phyloP scores from a whole-genome alignment of 23 red algal species.

The Agarophyton chilense region DNA sequence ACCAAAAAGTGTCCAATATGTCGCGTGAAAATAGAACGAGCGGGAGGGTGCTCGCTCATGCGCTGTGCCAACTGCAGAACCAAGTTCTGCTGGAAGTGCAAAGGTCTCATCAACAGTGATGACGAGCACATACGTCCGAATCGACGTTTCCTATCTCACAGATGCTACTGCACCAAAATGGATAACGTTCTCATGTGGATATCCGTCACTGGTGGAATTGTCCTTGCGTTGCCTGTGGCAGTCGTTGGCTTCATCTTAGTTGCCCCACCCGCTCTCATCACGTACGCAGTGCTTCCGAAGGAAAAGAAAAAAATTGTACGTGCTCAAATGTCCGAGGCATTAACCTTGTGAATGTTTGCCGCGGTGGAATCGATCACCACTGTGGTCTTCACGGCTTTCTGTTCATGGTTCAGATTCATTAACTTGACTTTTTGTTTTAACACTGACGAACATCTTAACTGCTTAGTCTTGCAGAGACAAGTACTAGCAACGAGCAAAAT shows the following conservation, averaged over 20 bases:
- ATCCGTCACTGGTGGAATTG: slow-evolving; percentile 18
- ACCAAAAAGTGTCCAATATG: no score
- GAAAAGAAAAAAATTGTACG: slow-evolving; percentile 5
- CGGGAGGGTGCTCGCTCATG: slow-evolving; percentile 51
- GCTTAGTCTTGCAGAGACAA: not conserved
- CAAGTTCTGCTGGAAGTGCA: slow-evolving; percentile 56
- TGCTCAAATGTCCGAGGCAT: not conserved
- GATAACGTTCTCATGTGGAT: slow-evolving; percentile 15
- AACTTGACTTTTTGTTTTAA: not conserved
- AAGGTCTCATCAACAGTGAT: slow-evolving; percentile 2
- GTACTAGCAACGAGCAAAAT: not conserved
- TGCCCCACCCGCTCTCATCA: slow-evolving; percentile 6
- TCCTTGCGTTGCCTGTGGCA: slow-evolving; percentile 7
- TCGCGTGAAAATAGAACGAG: slow-evolving; percentile 23
- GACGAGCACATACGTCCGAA: not conserved
- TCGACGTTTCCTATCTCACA: not conserved
- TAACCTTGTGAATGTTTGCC: not conserved
- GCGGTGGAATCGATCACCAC: no score
- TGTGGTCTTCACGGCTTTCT: not conserved
- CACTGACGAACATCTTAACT: slow-evolving; percentile 2
- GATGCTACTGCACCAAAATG: slow-evolving; percentile 31
- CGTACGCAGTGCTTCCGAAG: slow-evolving; percentile 23
- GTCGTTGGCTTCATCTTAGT: not conserved
- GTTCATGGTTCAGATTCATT: not conserved
- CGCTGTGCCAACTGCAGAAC: slow-evolving; percentile 35